Evolutionary conservation across 192 early-diverging fungal genomes (phyloP), one percentile per base, ranked within the genome.

Genomic region (Coemansia sp.): DNA sequence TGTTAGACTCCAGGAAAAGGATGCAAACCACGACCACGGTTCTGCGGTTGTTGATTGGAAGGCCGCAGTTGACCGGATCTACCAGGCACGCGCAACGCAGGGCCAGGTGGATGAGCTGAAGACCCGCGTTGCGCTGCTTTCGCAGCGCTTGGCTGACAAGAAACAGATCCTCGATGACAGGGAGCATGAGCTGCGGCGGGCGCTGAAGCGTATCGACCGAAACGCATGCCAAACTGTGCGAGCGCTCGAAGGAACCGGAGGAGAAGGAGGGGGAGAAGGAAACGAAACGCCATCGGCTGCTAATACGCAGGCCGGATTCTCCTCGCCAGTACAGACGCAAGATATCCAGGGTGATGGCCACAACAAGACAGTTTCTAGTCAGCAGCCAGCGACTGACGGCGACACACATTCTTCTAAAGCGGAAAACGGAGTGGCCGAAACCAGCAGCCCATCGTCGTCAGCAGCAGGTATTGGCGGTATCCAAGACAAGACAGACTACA

Each of bases 191-290:
- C 66, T 85, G 65, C 39, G 73, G 21, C 71, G 74, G 22, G 77
- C 82, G 8, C 77, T 83, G 12, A 85, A 84, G 60, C 71, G 73
- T 9, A 61, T 81, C 6, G 87, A 88, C 19, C 81, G 87, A 45
- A 67, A 69, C 39, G 54, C 73, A 8, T 85, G 86, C 59, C 74
- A 71, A 8, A 71, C 84, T 1, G 76, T 85, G 42, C 65, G 67
- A 6, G 54, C 40, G 32, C 39, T 51, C 52, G 67, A 66, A 16
- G 60, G 26, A 32, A 32, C 32, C 16, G 41, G n/a, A 46, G 32
- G n/a, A 45, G 55, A 52, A 47, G 8, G 12, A 46, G 32, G n/a
- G 40, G 55, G 45, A 47, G 8, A 8, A 46, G 32, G 32, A 32
- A 32, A 32, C 51, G 41, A 74, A 18, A 26, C 66, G 45, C 39